Evolutionary conservation across 345 rosid species (phyloP), one percentile per base, ranked within the genome.

Genomic region (Salix purpurea): DNA sequence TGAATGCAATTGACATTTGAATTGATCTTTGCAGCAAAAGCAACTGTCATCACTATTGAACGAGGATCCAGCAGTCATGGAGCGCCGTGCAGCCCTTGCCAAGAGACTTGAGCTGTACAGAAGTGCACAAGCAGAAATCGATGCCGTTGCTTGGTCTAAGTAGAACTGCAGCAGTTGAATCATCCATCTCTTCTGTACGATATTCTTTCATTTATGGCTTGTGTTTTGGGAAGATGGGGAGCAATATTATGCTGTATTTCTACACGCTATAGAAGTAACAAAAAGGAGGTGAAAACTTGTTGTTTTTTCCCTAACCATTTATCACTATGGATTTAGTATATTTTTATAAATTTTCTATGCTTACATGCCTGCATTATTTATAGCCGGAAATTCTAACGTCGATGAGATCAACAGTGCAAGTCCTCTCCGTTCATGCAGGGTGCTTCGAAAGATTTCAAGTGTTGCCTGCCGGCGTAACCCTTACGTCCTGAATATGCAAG

Each of bases 21-120:
- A 71, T 21, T 74, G 21, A 21, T 67, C 19, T 69, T 74, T 61
- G 86, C 90, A 96, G 99, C 92, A 79, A 89, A 96, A 92, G 84
- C 87, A 85, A 36, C 83, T 96, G 40, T 96, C 99, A 0, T 84
- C 96, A 0, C 72, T 96, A 11, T 82, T 96, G 86, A 96, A 96
- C 5, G 99, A 96, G 83, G 99, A 96, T 80, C 98, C 99, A 2
- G 99, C 97, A 4, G 82, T 96, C 72, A 94, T 96, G 99, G 98
- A 96, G 85, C 94, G 97, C 67, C 87, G 99, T 1, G 74, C 89
- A 52, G 91, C 86, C 58, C 95, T 96, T 28, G 90, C 97, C 0
- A 94, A 94, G 91, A 84, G 98, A 77, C 83, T 96, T 65, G 99
- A 96, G 86, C 80, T 96, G 71, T 96, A 96, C 90, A 85, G 94